Evolutionary conservation across 2,329 filamentous ascomycete species (phyloP), one percentile per base, ranked within the genome.

Genomic region (Talaromyces rugulosus): DNA sequence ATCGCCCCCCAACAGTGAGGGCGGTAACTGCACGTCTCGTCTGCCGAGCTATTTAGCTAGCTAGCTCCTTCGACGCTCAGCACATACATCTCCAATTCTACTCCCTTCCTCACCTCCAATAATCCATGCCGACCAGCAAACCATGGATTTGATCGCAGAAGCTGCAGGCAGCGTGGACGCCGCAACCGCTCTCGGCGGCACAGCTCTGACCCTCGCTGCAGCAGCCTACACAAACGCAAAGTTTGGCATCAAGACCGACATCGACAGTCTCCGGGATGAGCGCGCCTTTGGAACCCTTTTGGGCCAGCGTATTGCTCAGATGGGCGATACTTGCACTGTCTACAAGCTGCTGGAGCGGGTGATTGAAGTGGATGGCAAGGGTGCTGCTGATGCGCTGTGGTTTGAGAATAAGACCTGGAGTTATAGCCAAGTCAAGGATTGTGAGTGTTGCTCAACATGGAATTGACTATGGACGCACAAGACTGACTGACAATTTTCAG

Each of bases 401-500:
- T 82, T 82, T 68, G 80, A 82, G 63, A 74, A 78, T 2, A 77
- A 75, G 63, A 77, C 72, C 4, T 82, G 79, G 80, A 81, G 77
- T 2, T 82, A 81, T 66, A 71, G 66, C 2, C 73, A 81, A 61
- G 60, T 81, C 44, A 80, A 78, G 63, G 74, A 73, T 30, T 67
- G 79, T 80, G 63, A 60, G 75, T 72, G 28, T 23, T 11, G 1
- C n/a, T 34, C 28, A 33, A 11, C 27, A 14, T n/a, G 1, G 8
- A 12, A n/a, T 23, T 64, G 14, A 33, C 34, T 59, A 61, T 50
- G 14, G 33, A 5, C 23, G 2, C 23, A 23, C 16, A n/a, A 40
- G 8, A 66, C 54, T 63, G 12, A 60, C 57, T 23, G 23, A 23
- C 23, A 1, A 51, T 56, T 42, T 30, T 18, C 63, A 80, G 79